A percentile compares a stretch with the other conserved stretches of the same genome.
phyloP scores from a whole-genome alignment of 768 basidiomycete genomes.

The Mycena capillaripes region DNA sequence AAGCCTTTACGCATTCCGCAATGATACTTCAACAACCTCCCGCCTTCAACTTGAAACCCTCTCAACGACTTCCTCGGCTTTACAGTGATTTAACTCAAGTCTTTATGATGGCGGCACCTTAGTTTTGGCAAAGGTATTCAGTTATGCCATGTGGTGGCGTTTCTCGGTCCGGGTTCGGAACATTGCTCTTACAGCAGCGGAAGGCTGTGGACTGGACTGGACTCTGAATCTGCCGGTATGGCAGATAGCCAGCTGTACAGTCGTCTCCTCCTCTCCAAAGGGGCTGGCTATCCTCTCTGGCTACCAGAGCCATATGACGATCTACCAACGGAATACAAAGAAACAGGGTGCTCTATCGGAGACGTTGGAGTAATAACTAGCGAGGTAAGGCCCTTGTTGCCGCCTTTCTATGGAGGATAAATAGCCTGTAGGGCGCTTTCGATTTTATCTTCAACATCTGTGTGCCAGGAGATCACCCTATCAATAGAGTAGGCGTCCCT shows the following conservation, averaged over 20 bases:
- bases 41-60: too few species aligned
- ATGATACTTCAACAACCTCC: too few species aligned
- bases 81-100: too few species aligned
- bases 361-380: constrained; percentile 47
- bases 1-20: too few species aligned
- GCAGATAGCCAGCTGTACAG: constrained; percentile 5
- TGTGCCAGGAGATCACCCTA: constrained; percentile 32
- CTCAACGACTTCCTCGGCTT: too few species aligned
- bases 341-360: constrained; percentile 44
- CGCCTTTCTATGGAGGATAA: too few species aligned
- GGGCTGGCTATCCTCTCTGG: constrained; percentile 11
- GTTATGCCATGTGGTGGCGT: too few species aligned
- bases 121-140: too few species aligned
- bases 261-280: constrained; percentile 8
- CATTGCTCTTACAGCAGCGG: too few species aligned
- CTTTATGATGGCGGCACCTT: too few species aligned
- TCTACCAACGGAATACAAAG: constrained; percentile 26
- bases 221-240: background rate
- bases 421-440: constrained; percentile 40
- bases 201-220: background rate
- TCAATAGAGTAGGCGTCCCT: constrained; percentile 43
- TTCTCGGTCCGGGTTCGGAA: background rate
- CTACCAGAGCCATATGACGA: constrained; percentile 12
- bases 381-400: too few species aligned
- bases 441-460: constrained; percentile 49